Percentiles rank a stretch among this genome's conserved stretches.
phyloP scores from a whole-genome alignment of 176 grass and related monocot species.

The Rhynchospora breviuscula region DNA sequence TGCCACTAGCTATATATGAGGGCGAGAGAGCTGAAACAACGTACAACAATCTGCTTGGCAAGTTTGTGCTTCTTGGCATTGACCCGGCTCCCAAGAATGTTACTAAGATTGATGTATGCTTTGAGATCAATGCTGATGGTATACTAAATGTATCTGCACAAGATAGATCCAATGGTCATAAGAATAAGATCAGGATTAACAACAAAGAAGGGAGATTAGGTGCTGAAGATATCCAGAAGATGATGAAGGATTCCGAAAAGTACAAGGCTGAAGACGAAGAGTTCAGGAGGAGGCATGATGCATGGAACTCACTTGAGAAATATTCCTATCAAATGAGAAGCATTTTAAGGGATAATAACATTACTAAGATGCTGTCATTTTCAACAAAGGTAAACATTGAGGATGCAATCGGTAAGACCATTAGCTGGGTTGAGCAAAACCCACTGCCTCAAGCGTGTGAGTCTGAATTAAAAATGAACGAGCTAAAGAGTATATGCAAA shows the following conservation, averaged over 20 bases:
- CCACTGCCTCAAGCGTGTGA: background rate
- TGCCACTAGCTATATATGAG: background rate
- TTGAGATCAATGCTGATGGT: conserved; percentile 15
- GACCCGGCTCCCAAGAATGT: background rate
- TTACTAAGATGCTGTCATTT: background rate
- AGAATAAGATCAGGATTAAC: background rate
- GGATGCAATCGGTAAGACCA: background rate
- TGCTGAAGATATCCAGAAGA: background rate
- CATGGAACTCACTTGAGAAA: background rate
- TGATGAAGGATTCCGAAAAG: background rate
- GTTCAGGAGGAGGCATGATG: background rate
- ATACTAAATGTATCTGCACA: conserved; percentile 19
- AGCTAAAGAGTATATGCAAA: background rate
- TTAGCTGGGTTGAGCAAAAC: background rate
- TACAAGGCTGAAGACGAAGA: conserved; percentile 16
- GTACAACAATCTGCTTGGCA: conserved; percentile 18
- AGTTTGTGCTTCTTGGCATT: conserved; percentile 2
- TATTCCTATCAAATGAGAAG: background rate
- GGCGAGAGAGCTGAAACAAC: conserved; percentile 10
- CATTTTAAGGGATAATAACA: background rate
- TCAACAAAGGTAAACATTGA: background rate
- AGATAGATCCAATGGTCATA: background rate
- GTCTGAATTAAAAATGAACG: background rate
- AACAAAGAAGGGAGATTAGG: background rate
- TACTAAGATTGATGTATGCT: conserved; percentile 5